Conservation (phyloP, 2,329 filamentous ascomycete genomes). For the Penicillium sp. region DNA sequence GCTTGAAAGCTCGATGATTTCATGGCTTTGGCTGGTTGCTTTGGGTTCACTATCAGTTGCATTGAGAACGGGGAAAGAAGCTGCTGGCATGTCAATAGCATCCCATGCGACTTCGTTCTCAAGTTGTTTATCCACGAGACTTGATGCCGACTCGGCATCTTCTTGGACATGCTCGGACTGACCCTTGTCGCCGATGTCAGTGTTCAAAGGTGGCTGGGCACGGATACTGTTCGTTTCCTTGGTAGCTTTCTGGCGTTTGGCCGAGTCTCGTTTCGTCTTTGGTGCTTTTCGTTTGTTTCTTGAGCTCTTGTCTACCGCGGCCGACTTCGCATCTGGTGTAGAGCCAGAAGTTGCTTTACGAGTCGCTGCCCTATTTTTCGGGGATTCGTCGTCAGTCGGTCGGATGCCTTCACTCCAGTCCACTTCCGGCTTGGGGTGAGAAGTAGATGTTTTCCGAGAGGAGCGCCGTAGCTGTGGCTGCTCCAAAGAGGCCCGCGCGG, state of each 20-base stretch:
- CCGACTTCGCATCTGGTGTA: conserved; percentile 13
- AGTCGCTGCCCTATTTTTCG: neutral
- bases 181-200: neutral
- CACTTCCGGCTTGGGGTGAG: conserved; percentile 20
- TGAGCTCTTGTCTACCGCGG: neutral
- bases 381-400: conserved; percentile 25
- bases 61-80: neutral
- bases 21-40: neutral
- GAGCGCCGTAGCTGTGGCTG: conserved; percentile 16
- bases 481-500: conserved; percentile 23
- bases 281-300: conserved; percentile 10
- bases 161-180: neutral
- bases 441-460: conserved; percentile 22
- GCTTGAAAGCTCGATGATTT: conserved; percentile 17
- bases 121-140: neutral
- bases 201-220: conserved; percentile 13
- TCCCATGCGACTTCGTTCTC: neutral
- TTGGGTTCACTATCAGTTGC: neutral
- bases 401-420: conserved; percentile 38
- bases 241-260: conserved; percentile 16
- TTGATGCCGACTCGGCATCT: neutral
- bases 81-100: neutral
- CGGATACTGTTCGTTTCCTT: neutral
- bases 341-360: conserved; percentile 17
- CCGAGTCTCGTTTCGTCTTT: conserved; percentile 1